These are phyloP conservation scores for Bjerkandera adusta DNA, from an alignment of 1,284 basidiomycete genomes.

Conservation along the genomic window DNA sequence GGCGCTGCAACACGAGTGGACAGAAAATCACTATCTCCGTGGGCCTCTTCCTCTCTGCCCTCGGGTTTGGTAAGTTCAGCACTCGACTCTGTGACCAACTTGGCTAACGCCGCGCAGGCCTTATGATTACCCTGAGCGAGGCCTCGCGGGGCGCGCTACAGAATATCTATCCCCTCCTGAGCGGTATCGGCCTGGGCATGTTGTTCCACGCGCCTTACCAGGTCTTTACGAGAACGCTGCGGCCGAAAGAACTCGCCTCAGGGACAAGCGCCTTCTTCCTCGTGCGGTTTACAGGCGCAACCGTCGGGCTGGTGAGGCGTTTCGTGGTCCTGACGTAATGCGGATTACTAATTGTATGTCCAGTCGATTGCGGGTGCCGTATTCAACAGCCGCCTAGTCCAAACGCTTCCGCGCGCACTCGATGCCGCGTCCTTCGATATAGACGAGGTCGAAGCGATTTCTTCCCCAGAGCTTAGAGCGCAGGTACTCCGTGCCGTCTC, in stretches of 20 bases:
- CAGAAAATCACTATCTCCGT: slow-evolving; percentile 61
- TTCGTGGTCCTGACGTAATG: background rate
- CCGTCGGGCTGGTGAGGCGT: slow-evolving; percentile 65
- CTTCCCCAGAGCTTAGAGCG: slow-evolving; percentile 15
- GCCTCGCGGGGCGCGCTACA: slow-evolving; percentile 44
- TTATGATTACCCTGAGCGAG: slow-evolving; percentile 61
- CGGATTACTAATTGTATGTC: slow-evolving; percentile 7
- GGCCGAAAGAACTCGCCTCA: slow-evolving; percentile 64
- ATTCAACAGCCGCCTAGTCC: slow-evolving; percentile 54
- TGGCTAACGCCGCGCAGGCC: slow-evolving; percentile 40
- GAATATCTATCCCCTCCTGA: slow-evolving; percentile 57
- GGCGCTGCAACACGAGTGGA: slow-evolving; percentile 53
- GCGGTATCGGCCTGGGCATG: slow-evolving; percentile 78
- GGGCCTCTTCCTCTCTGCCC: slow-evolving; percentile 60
- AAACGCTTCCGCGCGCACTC: slow-evolving; percentile 47
- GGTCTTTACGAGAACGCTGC: slow-evolving; percentile 63
- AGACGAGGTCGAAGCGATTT: slow-evolving; percentile 37
- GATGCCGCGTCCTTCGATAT: slow-evolving; percentile 51
- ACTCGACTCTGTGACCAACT: slow-evolving; percentile 16
- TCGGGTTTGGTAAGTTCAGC: slow-evolving; percentile 65
- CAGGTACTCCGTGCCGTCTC: slow-evolving; percentile 27
- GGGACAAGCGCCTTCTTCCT: slow-evolving; percentile 83
- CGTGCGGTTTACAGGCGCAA: slow-evolving; percentile 80
- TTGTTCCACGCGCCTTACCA: slow-evolving; percentile 81
- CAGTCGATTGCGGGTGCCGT: slow-evolving; percentile 76